A percentile compares a stretch with the other conserved stretches of the same genome.
These are phyloP conservation scores for Diutina scorzettiae DNA, from an alignment of 1,139 yeast genomes.

Conservation along the genomic window DNA sequence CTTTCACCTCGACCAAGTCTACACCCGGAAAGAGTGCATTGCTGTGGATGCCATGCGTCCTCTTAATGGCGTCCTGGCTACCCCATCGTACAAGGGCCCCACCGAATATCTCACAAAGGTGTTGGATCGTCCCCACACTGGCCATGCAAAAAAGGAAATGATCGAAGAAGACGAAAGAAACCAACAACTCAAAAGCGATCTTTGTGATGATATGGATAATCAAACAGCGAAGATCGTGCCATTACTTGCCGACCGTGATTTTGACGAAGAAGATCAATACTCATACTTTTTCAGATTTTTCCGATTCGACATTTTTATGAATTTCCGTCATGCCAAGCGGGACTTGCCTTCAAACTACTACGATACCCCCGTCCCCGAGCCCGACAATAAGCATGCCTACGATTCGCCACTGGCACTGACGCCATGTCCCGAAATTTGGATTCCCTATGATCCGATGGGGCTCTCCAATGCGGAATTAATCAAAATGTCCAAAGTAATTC, in stretches of 20 bases:
- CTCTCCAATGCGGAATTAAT: slow-evolving; percentile 50
- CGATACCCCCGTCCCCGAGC: slow-evolving; percentile 17
- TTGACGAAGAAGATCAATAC: slow-evolving; percentile 18
- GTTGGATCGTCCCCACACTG: slow-evolving; percentile 14
- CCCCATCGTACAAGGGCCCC: slow-evolving; percentile 33
- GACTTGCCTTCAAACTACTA: slow-evolving; percentile 14
- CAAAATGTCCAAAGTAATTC: slow-evolving; percentile 32
- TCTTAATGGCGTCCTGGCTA: slow-evolving; percentile 55
- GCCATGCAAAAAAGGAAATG: slow-evolving; percentile 7
- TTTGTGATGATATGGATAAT: slow-evolving; percentile 11
- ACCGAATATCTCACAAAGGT: slow-evolving; percentile 27
- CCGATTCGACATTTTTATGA: slow-evolving; percentile 53
- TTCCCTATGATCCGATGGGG: slow-evolving; percentile 79
- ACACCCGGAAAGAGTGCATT: slow-evolving; percentile 43
- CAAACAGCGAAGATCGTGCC: slow-evolving; percentile 19
- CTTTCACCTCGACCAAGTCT: slow-evolving; percentile 45
- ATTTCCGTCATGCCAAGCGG: slow-evolving; percentile 39
- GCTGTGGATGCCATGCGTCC: slow-evolving; percentile 64
- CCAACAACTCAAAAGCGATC: slow-evolving; percentile 12
- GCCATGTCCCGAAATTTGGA: slow-evolving; percentile 68
- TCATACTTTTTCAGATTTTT: slow-evolving; percentile 36
- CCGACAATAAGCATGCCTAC: slow-evolving; percentile 35
- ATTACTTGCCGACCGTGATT: slow-evolving; percentile 44
- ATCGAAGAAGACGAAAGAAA: slow-evolving; percentile 10
- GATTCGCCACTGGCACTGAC: slow-evolving; percentile 62